Evolutionary conservation across 352 stramenopile species (phyloP), one percentile per base, ranked within the genome.

Genomic region (Ophiocytium majus): DNA sequence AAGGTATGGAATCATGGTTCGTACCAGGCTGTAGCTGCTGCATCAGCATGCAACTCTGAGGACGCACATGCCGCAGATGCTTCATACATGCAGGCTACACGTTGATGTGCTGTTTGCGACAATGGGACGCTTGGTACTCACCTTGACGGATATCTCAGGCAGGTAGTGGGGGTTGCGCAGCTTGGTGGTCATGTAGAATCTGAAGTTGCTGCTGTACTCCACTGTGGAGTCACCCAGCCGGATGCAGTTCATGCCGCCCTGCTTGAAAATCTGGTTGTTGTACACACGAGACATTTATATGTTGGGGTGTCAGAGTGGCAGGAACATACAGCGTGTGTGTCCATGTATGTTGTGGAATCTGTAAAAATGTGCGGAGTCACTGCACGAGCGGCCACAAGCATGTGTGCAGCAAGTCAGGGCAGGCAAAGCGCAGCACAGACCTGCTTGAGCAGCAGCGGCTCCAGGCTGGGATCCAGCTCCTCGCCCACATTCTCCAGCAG

Each of bases 181-280:
- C 89, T 98, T 98, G 19, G 95, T 98, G 63, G 94, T 97, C 50
- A 98, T 95, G 90, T 98, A 98, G 83, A 98, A 97, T 0, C 95
- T 92, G 80, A 98, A 98, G 64, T 86, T 92, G 34, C 97, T 92
- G 5, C 91, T 87, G 86, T 98, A 98, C 82, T 97, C 93, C 71
- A 98, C 93, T 0, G 94, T 97, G 0, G 92, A 91, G 88, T 98
- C 95, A 0, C 95, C 95, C n/a, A 98, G 86, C 0, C 94, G 92
- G 85, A 98, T 97, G 82, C 92, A 96, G 35, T 93, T 93, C 63
- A 95, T 92, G 43, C 95, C 95, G 9, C 93, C 94, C 57, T 97
- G 94, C 85, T 98, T 98, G 89, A 98, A 98, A 9, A 95, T 95
- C 76, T 89, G 81, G n/a, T n/a, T n/a, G n/a, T n/a, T n/a, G n/a